Conservation (phyloP, 345 rosid species). For the Balakata baccata region DNA sequence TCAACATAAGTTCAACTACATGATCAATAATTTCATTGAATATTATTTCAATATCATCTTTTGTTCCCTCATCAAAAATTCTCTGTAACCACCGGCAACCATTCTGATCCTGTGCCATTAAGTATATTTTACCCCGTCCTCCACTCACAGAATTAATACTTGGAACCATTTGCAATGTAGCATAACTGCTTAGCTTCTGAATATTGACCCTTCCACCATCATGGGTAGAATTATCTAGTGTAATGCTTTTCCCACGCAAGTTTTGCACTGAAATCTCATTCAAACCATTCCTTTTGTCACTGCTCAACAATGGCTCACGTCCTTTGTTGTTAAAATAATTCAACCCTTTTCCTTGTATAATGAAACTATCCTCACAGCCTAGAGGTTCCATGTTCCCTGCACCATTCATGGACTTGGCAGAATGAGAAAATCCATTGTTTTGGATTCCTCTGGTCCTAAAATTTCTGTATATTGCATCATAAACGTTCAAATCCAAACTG, state of each 20-base stretch:
- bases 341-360: constrained; percentile 35
- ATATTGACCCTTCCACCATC: constrained; percentile 26
- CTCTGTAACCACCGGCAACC: constrained; percentile 35
- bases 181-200: constrained; percentile 12
- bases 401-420: constrained; percentile 27
- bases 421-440: constrained; percentile 28
- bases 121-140: constrained; percentile 23
- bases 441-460: constrained; percentile 20
- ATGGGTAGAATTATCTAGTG: constrained; percentile 13
- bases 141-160: constrained; percentile 28
- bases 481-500: constrained; percentile 15
- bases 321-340: constrained; percentile 18
- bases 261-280: constrained; percentile 27
- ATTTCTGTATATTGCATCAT: constrained; percentile 11
- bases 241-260: constrained; percentile 23
- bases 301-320: constrained; percentile 13
- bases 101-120: constrained; percentile 33
- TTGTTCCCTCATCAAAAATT: constrained; percentile 33
- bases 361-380: constrained; percentile 38
- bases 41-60: constrained; percentile 20
- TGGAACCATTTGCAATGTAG: constrained; percentile 22
- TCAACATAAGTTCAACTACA: constrained; percentile 25
- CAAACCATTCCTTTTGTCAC: constrained; percentile 25
- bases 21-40: constrained; percentile 29
- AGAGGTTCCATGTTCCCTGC: constrained; percentile 20